Conservation (phyloP, 306 rosid genomes). For the Ormosia semicastrata region DNA sequence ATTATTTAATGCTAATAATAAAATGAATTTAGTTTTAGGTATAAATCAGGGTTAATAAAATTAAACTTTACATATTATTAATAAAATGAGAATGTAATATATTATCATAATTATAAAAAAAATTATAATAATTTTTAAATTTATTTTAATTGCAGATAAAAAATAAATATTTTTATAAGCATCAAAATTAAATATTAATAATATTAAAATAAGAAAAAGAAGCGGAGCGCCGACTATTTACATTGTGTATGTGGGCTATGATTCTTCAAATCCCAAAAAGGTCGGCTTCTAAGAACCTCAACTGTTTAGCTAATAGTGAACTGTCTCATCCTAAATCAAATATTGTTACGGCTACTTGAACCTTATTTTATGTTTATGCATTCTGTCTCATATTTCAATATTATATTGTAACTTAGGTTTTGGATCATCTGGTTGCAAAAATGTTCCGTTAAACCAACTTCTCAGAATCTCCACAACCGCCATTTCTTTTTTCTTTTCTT, state of each 20-base stretch:
- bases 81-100: no score
- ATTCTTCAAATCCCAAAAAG: conserved; percentile 55
- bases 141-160: no score
- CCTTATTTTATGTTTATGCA: conserved; percentile 17
- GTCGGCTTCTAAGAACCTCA: conserved; percentile 62
- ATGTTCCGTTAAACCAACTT: conserved; percentile 48
- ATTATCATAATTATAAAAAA: neutral
- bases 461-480: conserved; percentile 47
- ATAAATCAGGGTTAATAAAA: no score
- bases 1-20: neutral
- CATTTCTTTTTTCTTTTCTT: neutral
- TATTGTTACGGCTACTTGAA: conserved; percentile 29
- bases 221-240: conserved; percentile 56
- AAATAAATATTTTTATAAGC: neutral
- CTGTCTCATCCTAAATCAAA: conserved; percentile 37
- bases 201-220: neutral
- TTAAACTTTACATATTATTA: no score
- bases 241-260: conserved; percentile 66
- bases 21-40: no score
- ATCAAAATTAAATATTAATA: neutral
- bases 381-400: neutral
- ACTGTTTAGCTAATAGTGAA: conserved; percentile 50
- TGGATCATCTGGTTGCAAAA: conserved; percentile 37
- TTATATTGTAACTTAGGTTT: conserved; percentile 31
- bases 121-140: neutral